Evolutionary conservation across 176 grass and related monocot genomes (phyloP), one percentile per base, ranked within the genome.

Genomic region (Avena eriantha): DNA sequence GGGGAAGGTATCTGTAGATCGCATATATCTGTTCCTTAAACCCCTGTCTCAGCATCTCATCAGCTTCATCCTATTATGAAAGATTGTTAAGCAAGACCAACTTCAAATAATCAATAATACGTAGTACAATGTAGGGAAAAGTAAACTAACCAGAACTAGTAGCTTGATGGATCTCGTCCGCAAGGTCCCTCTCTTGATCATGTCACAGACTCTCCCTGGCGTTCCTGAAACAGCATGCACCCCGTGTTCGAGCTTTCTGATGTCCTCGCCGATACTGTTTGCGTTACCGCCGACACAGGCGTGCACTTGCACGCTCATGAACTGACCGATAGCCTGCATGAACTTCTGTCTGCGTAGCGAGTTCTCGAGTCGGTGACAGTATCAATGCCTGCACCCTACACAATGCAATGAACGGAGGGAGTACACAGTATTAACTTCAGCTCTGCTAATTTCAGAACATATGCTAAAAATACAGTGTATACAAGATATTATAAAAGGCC

Each of bases 11-110:
- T 85, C 93, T 82, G 87, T 98, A 98, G 24, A 98, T 87, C 78
- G 91, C 93, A 69, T 98, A 96, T 56, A 96, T 98, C 85, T 98
- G 96, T 78, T 98, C 96, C 90, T 98, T 94, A 65, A 98, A 98
- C 13, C 92, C 96, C 87, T 92, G 86, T 68, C 82, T 96, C 92
- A 96, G 82, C 93, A 98, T 96, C 80, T 98, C 96, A 91, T 98
- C 96, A 35, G 93, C 91, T 86, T 98, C 96, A 78, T 98, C 96
- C 93, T 96, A 77, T 84, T 41, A 76, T 61, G 50, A 17, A 64
- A 68, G 15, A 18, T 84, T 59, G 78, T 86, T 73, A 84, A 49
- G 21, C 16, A 9, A 0, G 0, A 3, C 49, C 8, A 18, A 17
- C 4, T 48, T 35, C 7, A 69, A 35, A 16, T 31, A 12, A 12